These are phyloP conservation scores for Amyloporia xantha DNA, from an alignment of 768 basidiomycete species.

Conservation along the genomic window DNA sequence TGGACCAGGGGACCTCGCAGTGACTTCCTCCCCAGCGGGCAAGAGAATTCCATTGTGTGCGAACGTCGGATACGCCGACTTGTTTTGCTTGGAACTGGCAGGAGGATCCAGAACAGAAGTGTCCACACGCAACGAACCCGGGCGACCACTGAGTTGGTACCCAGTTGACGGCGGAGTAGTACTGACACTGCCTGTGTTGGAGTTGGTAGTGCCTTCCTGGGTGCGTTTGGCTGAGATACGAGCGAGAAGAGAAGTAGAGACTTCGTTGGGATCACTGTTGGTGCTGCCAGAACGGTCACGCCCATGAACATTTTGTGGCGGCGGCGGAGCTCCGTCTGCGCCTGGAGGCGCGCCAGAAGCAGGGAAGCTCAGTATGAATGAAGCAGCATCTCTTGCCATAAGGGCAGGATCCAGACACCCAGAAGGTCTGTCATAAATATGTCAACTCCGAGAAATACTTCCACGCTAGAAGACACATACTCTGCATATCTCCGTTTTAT, in stretches of 20 bases:
- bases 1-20: constrained; percentile 68
- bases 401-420: constrained; percentile 89
- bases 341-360: constrained; percentile 51
- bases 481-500: constrained; percentile 92
- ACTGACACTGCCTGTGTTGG: constrained; percentile 27
- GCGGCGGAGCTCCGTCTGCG: constrained; percentile 45
- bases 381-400: constrained; percentile 93
- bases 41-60: constrained; percentile 50
- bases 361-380: constrained; percentile 84
- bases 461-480: constrained; percentile 35
- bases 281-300: constrained; percentile 64
- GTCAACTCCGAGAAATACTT: constrained; percentile 1
- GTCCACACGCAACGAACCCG: constrained; percentile 67
- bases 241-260: constrained; percentile 64
- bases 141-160: constrained; percentile 39
- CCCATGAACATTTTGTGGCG: constrained; percentile 38
- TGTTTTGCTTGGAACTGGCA: constrained; percentile 66
- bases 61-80: constrained; percentile 73
- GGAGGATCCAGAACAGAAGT: constrained; percentile 53
- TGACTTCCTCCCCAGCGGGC: constrained; percentile 49
- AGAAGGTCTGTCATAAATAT: constrained; percentile 60
- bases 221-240: constrained; percentile 68
- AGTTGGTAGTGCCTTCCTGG: constrained; percentile 34
- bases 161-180: constrained; percentile 41
- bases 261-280: constrained; percentile 73